Evolutionary conservation across 192 early-diverging fungal genomes (phyloP), one percentile per base, ranked within the genome.

Genomic region (Dissophora ornata): DNA sequence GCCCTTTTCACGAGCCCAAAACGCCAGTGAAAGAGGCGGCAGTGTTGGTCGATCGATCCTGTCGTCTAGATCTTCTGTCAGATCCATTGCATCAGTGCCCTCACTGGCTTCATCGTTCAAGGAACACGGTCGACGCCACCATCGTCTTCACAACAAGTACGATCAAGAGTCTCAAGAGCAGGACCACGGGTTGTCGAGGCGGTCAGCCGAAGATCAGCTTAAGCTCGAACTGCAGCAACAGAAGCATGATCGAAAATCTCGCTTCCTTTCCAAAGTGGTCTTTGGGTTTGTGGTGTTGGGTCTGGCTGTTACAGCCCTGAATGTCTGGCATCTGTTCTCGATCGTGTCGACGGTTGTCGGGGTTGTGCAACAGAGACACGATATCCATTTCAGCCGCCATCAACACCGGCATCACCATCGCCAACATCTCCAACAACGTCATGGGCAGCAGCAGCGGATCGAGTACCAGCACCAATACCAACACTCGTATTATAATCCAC

Each of bases 281-380:
- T 57, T 71, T 33, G 38, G 16, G 0, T 49, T 56, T 22, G 51
- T 71, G 30, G 40, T 58, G 11, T 19, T 71, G 51, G 69, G 60
- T 15, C 48, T 71, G 53, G 47, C 36, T 7, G 53, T 58, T 24
- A 63, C 69, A 10, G 61, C 53, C 11, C 3, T 71, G 36, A 71
- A 71, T 28, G 52, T 63, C 18, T 71, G 69, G 69, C 54, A 71
- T 6, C 16, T 71, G 19, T 57, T 57, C 29, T 26, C 25, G 13
- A 49, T 51, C 12, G 53, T 71, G 11, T 57, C 46, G 1, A 63
- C 69, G 1, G 29, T 71, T 29, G 69, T 71, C 2, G 60, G 63
- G 28, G 45, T 71, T 7, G 38, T 71, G 0, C 69, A 63, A 9
- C 51, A 57, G 36, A 36, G 54, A 32, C 66, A 68, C 11, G 66